Percentiles rank a stretch among this genome's conserved stretches.
phyloP scores from a whole-genome alignment of 164 flowering plant genomes.

The Cinnamomum chago region DNA sequence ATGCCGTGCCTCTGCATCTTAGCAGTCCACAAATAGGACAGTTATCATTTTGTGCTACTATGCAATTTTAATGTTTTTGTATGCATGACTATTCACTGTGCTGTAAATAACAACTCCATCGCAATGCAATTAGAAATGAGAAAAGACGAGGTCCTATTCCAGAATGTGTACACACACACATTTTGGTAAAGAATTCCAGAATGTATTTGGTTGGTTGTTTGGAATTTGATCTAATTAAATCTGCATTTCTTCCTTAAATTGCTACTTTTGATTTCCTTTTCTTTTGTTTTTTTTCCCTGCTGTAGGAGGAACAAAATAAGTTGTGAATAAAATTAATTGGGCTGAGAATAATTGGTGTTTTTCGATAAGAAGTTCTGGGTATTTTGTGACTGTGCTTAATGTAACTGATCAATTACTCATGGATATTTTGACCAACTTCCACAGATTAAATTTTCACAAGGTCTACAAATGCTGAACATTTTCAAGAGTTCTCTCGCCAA shows the following conservation, averaged over 20 bases:
- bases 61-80: too few relatives aligned
- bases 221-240: background rate
- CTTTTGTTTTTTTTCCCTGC: background rate
- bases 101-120: too few relatives aligned
- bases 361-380: background rate
- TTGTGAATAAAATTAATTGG: background rate
- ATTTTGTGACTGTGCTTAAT: background rate
- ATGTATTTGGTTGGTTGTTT: background rate
- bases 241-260: background rate
- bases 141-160: background rate
- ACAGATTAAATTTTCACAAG: conserved; percentile 62
- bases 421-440: conserved; percentile 7
- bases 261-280: background rate
- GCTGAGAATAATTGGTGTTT: background rate
- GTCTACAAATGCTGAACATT: conserved; percentile 59
- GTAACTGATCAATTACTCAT: background rate
- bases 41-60: too few relatives aligned
- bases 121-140: too few relatives aligned
- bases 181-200: background rate
- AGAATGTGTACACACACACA: background rate
- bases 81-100: too few relatives aligned
- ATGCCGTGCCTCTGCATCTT: too few relatives aligned
- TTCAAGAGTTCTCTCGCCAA: conserved; percentile 48
- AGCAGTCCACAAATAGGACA: too few relatives aligned
- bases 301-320: background rate